Evolutionary conservation across 225 moss, liverwort and hornwort species (phyloP), one percentile per base, ranked within the genome.

Genomic region (Bryum argenteum): DNA sequence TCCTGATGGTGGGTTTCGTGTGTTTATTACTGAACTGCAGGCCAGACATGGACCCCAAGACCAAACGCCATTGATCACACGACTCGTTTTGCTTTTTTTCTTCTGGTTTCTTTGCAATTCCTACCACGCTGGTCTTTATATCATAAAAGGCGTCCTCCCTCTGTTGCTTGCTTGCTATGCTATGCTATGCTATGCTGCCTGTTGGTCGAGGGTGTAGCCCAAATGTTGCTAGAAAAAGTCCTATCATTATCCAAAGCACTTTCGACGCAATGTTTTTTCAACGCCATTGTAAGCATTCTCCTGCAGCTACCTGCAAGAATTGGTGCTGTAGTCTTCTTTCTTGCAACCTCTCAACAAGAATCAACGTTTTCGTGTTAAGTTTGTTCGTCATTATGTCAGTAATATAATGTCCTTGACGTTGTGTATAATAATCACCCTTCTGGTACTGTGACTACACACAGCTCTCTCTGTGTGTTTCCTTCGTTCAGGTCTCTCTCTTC

Each of bases 21-120:
- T 72, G 78, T 65, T 67, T 54, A 39, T 39, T 53, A 43, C 66
- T 78, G 78, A 81, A 75, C 66, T 85, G 78, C 78, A 78, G 85
- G 74, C 15, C 66, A 53, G 17, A 76, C 54, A 11, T 37, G 65
- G 81, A 75, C 6, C 58, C 63, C 58, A 28, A 74, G 62, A 69
- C 58, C 45, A 43, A 64, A 65, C 4, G 18, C 77, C 58, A 73
- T 66, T 81, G 41, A 64, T 24, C 57, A 41, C 23, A 44, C 43
- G 63, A 67, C 65, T 76, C 61, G 76, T 63, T 79, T 53, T 45
- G 52, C 75, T 64, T 81, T 33, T 33, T 58, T 54, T 47, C 66
- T 76, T 76, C 73, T 67, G 63, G 51, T 81, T 78, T 67, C 50
- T 65, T 41, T 75, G 78, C 69, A 59, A 33, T 57, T 63, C 51